Base-by-base conservation (phyloP, 1,284 basidiomycete species). In the Ganoderma lucidum region DNA sequence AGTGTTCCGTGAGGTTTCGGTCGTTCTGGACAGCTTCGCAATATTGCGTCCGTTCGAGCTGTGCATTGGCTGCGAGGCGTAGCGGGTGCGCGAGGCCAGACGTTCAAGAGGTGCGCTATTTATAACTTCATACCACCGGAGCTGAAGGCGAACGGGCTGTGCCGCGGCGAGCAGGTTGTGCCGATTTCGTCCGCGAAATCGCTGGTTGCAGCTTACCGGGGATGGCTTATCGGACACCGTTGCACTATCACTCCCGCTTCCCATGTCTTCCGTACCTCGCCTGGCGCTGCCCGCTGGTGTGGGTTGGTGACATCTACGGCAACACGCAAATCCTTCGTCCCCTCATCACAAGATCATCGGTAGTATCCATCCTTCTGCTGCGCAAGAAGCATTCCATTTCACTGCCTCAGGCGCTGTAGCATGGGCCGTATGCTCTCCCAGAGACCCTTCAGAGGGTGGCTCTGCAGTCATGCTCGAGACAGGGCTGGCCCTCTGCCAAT, bases 181-280 rank as follows among this genome's bases (percentile, higher is more conserved):
- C n/a, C 35, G n/a, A 35, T 19, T 9, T n/a, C 35, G 19, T 39
- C 37, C 32, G 56, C 37, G 56, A 35, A 23, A 9, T 65, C 30
- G 56, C 37, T 35, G 56, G 55, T 42, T 51, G 35, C 64, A 41
- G 37, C 42, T 28, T 65, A 23, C 58, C 64, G 23, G 64, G 32
- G 58, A 51, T 61, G 44, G 64, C 64, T 65, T 65, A 65, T 65
- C 64, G 44, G 51, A 32, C 32, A 19, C 35, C n/a, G 14, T 53
- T 53, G 51, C 51, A 30, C 58, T 32, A 51, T 23, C 44, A 35
- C 19, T 30, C 15, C 58, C 23, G 4, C 41, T 53, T 51, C 48
- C 23, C 23, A n/a, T 35, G 35, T 19, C 30, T 42, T 41, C 32
- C 28, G 58, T 60, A 19, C 51, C 62, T 48, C n/a, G 56, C 55